phyloP scores from a whole-genome alignment of 176 grass and related monocot genomes.

The Saccharum spontaneum region DNA sequence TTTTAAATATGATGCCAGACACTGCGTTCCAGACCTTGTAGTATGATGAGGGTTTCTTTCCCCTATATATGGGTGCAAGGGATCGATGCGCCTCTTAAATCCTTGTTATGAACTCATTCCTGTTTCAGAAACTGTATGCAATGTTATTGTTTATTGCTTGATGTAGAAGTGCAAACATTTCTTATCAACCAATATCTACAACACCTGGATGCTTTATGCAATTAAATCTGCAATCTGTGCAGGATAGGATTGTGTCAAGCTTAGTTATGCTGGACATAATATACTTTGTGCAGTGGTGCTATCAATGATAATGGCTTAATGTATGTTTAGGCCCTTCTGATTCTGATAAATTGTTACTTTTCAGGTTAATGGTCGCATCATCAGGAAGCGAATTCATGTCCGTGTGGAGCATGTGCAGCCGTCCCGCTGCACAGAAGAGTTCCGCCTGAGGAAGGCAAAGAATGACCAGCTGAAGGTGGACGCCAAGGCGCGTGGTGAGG shows the following conservation, averaged over 20 bases:
- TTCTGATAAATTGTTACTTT: not conserved
- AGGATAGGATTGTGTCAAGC: too few species aligned
- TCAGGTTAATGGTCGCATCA: conserved; percentile 62
- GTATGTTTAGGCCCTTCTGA: not conserved
- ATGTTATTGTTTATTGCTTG: not conserved
- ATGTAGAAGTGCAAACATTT: not conserved
- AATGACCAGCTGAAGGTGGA: conserved; percentile 66
- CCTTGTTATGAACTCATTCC: not conserved
- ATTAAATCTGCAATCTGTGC: not conserved
- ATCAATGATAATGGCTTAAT: not conserved
- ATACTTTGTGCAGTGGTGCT: not conserved
- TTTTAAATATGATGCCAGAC: not conserved
- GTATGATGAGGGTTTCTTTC: not conserved
- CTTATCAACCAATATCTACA: not conserved
- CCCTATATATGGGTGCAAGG: not conserved
- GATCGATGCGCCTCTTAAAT: not conserved
- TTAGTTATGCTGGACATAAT: not conserved
- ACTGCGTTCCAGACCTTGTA: not conserved
- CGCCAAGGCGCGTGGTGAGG: conserved; percentile 52
- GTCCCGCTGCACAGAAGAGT: conserved; percentile 71
- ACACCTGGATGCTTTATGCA: not conserved
- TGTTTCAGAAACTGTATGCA: not conserved
- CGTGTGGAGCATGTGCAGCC: conserved; percentile 67
- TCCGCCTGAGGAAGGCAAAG: conserved; percentile 57
- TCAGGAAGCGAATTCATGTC: conserved; percentile 75